These are phyloP conservation scores for Ambispora gerdemannii DNA, from an alignment of 192 early-diverging fungal genomes.

Conservation along the genomic window DNA sequence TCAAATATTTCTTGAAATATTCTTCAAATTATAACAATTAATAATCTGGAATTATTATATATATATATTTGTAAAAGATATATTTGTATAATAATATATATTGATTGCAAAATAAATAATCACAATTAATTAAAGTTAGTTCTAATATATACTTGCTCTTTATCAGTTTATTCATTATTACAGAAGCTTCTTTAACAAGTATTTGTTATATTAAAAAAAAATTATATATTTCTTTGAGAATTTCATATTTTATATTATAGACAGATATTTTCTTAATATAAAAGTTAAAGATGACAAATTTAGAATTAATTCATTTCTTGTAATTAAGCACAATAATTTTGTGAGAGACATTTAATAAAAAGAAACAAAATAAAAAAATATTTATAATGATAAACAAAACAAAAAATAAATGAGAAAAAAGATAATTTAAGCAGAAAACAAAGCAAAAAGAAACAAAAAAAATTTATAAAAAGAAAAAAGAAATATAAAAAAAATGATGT, in stretches of 20 bases:
- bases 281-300: slow-evolving; percentile 9
- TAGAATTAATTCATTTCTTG: slow-evolving; percentile 6
- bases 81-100: slow-evolving; percentile 15
- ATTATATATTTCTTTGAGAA: slow-evolving; percentile 9
- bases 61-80: slow-evolving; percentile 20
- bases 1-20: slow-evolving; percentile 22
- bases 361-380: no score
- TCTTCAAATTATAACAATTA: slow-evolving; percentile 19
- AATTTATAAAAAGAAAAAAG: not conserved
- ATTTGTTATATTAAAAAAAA: slow-evolving; percentile 15
- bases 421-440: no score
- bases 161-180: not conserved
- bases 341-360: not conserved
- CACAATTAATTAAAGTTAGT: slow-evolving; percentile 6
- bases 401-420: no score
- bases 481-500: no score
- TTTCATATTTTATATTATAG: slow-evolving; percentile 7
- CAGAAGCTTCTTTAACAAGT: slow-evolving; percentile 15
- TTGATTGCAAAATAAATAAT: slow-evolving; percentile 2
- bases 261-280: slow-evolving; percentile 17
- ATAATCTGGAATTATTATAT: not conserved
- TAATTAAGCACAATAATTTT: slow-evolving; percentile 3
- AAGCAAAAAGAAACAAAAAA: not conserved
- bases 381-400: not conserved
- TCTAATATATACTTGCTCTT: slow-evolving; percentile 1